Conservation (phyloP, 2,329 filamentous ascomycete genomes). For the Paracoccidioides brasiliensis region DNA sequence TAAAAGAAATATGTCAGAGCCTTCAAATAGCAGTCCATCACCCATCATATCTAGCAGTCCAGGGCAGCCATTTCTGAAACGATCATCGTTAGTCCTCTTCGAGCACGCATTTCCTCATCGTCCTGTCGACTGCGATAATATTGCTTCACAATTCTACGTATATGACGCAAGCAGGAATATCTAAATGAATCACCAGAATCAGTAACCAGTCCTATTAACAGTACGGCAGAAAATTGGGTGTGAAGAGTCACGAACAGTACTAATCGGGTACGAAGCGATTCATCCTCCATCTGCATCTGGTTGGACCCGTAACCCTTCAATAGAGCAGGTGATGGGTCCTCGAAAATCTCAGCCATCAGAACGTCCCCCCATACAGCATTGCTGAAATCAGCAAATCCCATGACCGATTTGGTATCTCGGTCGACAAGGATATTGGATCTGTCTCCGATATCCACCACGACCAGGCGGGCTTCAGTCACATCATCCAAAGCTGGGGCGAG, state of each 20-base stretch:
- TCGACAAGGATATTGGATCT: constrained; percentile 41
- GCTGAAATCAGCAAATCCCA: constrained; percentile 41
- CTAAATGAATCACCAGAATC: constrained; percentile 12
- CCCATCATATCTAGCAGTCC: constrained; percentile 7
- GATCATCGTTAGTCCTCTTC: constrained; percentile 22
- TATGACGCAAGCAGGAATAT: constrained; percentile 28
- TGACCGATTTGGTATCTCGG: constrained; percentile 34
- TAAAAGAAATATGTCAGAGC: neutral
- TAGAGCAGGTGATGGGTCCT: constrained; percentile 22
- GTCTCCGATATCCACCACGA: constrained; percentile 37
- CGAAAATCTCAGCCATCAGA: constrained; percentile 40
- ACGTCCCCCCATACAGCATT: constrained; percentile 45
- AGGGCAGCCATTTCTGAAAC: constrained; percentile 20
- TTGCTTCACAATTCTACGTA: constrained; percentile 25
- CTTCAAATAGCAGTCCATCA: neutral
- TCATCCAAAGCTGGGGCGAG: constrained; percentile 36
- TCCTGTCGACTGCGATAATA: constrained; percentile 27
- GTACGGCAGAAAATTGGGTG: neutral
- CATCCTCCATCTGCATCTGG: constrained; percentile 12
- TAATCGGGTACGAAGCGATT: constrained; percentile 19
- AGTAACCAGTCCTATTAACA: constrained; percentile 2
- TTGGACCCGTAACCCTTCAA: constrained; percentile 23
- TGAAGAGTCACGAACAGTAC: constrained; percentile 20
- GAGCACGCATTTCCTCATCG: constrained; percentile 24
- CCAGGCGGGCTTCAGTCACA: constrained; percentile 39